A percentile compares a stretch with the other conserved stretches of the same genome.
Conservation (phyloP, 148 eudicot genomes). For the Camellia japonica region DNA sequence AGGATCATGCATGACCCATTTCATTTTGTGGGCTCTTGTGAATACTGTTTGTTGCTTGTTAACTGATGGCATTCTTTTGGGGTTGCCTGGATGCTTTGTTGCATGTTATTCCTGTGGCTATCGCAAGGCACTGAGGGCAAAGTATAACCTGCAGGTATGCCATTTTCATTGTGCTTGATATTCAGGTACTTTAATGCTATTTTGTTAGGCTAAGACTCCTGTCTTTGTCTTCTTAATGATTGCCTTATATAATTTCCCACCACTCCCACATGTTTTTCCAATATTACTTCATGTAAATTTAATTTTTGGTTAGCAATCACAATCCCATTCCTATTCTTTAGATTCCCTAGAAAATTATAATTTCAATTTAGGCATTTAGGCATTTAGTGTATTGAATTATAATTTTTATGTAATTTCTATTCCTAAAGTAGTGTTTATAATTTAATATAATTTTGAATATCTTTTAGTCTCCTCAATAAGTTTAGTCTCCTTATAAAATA, state of each 20-base stretch:
- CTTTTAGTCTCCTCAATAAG: too few species aligned
- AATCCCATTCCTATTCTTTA: too few species aligned
- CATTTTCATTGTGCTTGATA: constrained; percentile 3
- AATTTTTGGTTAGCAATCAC: too few species aligned
- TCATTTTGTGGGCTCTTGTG: constrained; percentile 63
- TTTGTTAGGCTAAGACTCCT: background rate
- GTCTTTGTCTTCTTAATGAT: background rate
- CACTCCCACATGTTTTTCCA: background rate
- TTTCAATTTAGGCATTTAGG: too few species aligned
- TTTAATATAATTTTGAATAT: too few species aligned
- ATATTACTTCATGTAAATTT: too few species aligned
- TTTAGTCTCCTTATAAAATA: too few species aligned
- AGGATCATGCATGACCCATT: constrained; percentile 76
- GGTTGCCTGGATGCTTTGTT: constrained; percentile 76
- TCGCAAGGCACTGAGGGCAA: constrained; percentile 57
- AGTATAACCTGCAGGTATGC: constrained; percentile 70
- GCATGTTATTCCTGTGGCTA: constrained; percentile 75
- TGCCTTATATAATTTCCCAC: too few species aligned
- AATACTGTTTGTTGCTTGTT: constrained; percentile 67
- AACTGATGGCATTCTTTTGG: constrained; percentile 63
- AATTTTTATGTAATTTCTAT: too few species aligned
- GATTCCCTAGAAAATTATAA: too few species aligned
- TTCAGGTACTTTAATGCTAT: background rate
- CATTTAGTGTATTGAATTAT: too few species aligned
- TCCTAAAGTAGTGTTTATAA: too few species aligned